A percentile compares a stretch with the other conserved stretches of the same genome.
phyloP scores from a whole-genome alignment of 2,329 filamentous ascomycete species.

The Verticillium isaacii region DNA sequence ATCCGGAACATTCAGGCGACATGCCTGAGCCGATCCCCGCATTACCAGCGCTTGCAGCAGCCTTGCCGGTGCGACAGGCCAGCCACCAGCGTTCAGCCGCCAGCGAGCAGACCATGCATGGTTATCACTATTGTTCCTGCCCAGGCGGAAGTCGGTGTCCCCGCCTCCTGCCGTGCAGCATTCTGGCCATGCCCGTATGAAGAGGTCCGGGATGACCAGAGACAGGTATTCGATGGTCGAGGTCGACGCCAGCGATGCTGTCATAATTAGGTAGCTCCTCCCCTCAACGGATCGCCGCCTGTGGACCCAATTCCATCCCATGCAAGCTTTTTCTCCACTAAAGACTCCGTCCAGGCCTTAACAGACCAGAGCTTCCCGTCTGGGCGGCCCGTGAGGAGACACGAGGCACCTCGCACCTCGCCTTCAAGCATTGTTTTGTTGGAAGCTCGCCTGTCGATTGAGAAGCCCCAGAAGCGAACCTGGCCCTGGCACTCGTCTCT shows the following conservation, averaged over 20 bases:
- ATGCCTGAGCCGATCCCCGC: neutral
- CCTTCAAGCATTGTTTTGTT: neutral
- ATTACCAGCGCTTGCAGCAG: neutral
- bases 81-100: neutral
- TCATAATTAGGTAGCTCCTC: neutral
- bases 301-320: neutral
- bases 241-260: neutral
- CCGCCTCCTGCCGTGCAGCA: neutral
- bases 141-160: neutral
- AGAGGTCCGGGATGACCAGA: neutral
- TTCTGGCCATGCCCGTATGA: neutral
- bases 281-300: neutral
- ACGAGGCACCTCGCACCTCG: neutral
- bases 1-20: neutral
- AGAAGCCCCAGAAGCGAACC: too few species aligned
- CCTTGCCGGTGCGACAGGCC: neutral
- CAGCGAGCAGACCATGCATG: neutral
- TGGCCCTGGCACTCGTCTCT: too few species aligned
- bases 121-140: neutral
- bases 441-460: too few species aligned
- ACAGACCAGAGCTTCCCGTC: neutral
- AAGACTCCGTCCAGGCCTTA: neutral
- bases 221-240: neutral
- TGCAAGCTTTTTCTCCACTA: neutral
- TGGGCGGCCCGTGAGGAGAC: neutral